Conservation (phyloP, 192 early-diverging fungal genomes). For the Geranomyces variabilis region DNA sequence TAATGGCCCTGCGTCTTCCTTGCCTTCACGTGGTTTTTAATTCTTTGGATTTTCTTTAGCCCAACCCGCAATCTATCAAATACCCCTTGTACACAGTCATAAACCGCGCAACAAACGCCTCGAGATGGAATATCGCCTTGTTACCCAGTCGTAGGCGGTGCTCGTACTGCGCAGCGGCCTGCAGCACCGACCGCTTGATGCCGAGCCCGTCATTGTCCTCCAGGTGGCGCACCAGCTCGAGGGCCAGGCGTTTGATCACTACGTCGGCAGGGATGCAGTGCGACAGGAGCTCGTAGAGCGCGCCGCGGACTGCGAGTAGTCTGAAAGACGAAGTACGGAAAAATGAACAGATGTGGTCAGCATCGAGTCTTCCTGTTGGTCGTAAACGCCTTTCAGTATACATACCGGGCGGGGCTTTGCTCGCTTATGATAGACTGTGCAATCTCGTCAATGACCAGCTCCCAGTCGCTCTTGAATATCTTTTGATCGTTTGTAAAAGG, state of each 20-base stretch:
- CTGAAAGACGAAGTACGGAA: too few species aligned
- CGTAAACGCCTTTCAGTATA: too few species aligned
- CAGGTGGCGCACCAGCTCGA: slow-evolving; percentile 71
- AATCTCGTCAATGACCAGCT: slow-evolving; percentile 72
- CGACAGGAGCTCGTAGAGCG: slow-evolving; percentile 84
- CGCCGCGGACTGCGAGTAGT: slow-evolving; percentile 70
- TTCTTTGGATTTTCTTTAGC: not conserved
- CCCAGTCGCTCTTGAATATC: slow-evolving; percentile 84
- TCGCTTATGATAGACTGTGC: slow-evolving; percentile 70
- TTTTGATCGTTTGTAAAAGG: slow-evolving; percentile 54
- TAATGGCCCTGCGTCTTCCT: too few species aligned
- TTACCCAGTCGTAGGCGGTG: slow-evolving; percentile 82
- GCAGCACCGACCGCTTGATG: slow-evolving; percentile 64
- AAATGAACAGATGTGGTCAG: too few species aligned
- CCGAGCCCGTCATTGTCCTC: slow-evolving; percentile 55
- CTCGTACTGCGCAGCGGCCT: slow-evolving; percentile 86
- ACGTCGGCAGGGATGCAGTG: slow-evolving; percentile 87
- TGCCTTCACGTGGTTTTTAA: too few species aligned
- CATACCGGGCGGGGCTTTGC: slow-evolving; percentile 77
- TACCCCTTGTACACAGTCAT: slow-evolving; percentile 91
- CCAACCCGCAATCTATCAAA: slow-evolving; percentile 43
- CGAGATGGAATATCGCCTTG: slow-evolving; percentile 94
- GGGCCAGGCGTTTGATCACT: slow-evolving; percentile 79
- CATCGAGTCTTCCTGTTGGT: not conserved
- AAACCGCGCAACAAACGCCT: slow-evolving; percentile 89